Evolutionary conservation across 2,329 filamentous ascomycete genomes (phyloP), one percentile per base, ranked within the genome.

Genomic region (Ophiostoma ulmi): DNA sequence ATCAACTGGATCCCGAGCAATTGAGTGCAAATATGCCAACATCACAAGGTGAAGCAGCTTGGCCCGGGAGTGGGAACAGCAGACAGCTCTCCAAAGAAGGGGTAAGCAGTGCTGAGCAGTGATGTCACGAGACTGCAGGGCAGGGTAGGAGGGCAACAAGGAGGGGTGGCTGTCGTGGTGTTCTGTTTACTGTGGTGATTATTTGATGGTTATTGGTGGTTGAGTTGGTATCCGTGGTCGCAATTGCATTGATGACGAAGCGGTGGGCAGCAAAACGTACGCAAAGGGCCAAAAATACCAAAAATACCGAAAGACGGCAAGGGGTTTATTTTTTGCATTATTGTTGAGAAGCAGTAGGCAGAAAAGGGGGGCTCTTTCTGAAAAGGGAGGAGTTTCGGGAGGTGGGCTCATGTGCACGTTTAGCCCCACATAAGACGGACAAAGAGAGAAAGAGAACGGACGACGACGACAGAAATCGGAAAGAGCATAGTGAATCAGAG

Each of bases 351-450:
- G 13, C 55, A 31, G 39, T 55, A 38, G 48, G 63, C 39, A 48
- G 68, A 67, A 41, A 68, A 31, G 31, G 68, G 68, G 69, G 44
- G 66, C 72, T 73, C 26, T 63, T 73, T 72, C 71, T 68, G 63
- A 70, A 63, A 67, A 69, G 66, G 70, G 69, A 5, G 26, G 48
- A 58, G 52, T 58, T 58, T 58, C 52, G 22, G 52, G 61, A 41
- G 63, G 63, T 39, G 63, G 69, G 68, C 44, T 48, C 44, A 20
- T 48, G 44, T 17, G 17, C 44, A 69, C 69, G 69, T 69, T 55
- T 65, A 65, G 70, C 73, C 73, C 72, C 72, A 74, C 72, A 61
- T 41, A 63, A 70, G 68, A 66, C 52, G 31, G 61, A 26, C 44
- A 20, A 70, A 36, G 14, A 38, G 35, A n/a, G 35, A 39, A 41